A percentile compares a stretch with the other conserved stretches of the same genome.
phyloP scores from a whole-genome alignment of 495 filamentous ascomycete genomes.

The Aspergillus mulundensis region DNA sequence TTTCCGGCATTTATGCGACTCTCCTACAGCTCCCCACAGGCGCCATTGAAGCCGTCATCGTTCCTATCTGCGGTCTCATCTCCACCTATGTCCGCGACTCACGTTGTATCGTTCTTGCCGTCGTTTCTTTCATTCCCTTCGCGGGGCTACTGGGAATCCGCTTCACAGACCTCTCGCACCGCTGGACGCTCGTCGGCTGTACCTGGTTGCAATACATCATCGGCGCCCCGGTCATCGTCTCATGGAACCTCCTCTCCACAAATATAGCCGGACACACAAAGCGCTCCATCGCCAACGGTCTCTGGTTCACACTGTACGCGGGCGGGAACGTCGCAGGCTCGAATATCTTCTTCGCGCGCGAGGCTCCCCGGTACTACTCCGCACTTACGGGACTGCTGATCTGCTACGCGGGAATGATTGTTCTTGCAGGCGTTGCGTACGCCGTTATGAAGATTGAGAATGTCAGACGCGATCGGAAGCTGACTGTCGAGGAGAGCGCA shows the following conservation, averaged over 20 bases:
- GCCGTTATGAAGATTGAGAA: constrained; percentile 29
- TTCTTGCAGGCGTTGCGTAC: constrained; percentile 22
- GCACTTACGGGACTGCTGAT: constrained; percentile 30
- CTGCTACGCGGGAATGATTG: constrained; percentile 35
- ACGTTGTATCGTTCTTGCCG: constrained; percentile 37
- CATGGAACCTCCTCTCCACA: constrained; percentile 52
- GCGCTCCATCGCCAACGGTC: constrained; percentile 45
- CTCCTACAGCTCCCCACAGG: constrained; percentile 46
- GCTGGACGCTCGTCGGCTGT: constrained; percentile 49
- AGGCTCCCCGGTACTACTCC: constrained; percentile 35
- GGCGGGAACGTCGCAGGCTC: constrained; percentile 44
- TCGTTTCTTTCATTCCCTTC: constrained; percentile 33
- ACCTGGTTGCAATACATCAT: constrained; percentile 48
- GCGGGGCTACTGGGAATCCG: constrained; percentile 41
- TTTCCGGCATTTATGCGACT: constrained; percentile 34
- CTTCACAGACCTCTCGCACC: constrained; percentile 39
- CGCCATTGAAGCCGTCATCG: constrained; percentile 38
- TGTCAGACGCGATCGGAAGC: constrained; percentile 20
- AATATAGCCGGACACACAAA: constrained; percentile 68
- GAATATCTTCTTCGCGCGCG: constrained; percentile 36
- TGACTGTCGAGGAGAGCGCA: constrained; percentile 11
- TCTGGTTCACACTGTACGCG: constrained; percentile 35
- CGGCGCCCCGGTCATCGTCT: constrained; percentile 47
- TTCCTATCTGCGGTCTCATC: constrained; percentile 33
- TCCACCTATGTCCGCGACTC: constrained; percentile 40